Evolutionary conservation across 345 rosid species (phyloP).

Genomic region (Turnera subulata): DNA sequence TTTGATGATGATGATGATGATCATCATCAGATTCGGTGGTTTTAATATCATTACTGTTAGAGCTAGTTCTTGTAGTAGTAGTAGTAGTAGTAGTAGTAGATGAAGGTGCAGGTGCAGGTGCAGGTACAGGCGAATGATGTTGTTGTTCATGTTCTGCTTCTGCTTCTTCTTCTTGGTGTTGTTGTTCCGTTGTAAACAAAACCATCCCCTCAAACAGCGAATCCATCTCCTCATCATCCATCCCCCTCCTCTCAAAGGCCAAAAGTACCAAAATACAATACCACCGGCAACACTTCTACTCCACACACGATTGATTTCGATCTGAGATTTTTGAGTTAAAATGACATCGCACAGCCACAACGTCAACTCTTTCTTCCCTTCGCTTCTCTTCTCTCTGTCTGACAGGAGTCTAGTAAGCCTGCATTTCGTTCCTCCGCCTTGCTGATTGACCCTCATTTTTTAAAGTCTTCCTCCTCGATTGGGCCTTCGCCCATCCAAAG

Average conservation of each 20-base stretch:
- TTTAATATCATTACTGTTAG: constrained; percentile 13
- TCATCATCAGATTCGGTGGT: not conserved
- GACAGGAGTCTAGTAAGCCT: no score
- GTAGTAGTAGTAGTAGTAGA: constrained; percentile 7
- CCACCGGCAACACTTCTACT: no score
- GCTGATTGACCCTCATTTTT: no score
- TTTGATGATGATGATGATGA: not conserved
- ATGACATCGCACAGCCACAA: no score
- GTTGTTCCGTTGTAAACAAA: constrained; percentile 36
- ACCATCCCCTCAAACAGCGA: constrained; percentile 93
- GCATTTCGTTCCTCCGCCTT: no score
- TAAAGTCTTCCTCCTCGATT: no score
- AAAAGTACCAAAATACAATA: no score
- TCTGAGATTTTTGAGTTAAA: no score
- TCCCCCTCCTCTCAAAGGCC: not conserved
- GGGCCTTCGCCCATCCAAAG: no score
- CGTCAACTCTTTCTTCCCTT: no score
- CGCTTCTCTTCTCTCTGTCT: no score
- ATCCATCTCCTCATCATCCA: constrained; percentile 50
- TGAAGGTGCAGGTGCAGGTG: constrained; percentile 9
- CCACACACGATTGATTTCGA: no score
- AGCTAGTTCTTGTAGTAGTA: constrained; percentile 8
- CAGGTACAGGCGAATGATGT: constrained; percentile 5
- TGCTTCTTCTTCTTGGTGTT: not conserved
- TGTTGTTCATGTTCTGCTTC: not conserved